phyloP scores from a whole-genome alignment of 768 basidiomycete genomes.

The Sarcomyxa edulis region DNA sequence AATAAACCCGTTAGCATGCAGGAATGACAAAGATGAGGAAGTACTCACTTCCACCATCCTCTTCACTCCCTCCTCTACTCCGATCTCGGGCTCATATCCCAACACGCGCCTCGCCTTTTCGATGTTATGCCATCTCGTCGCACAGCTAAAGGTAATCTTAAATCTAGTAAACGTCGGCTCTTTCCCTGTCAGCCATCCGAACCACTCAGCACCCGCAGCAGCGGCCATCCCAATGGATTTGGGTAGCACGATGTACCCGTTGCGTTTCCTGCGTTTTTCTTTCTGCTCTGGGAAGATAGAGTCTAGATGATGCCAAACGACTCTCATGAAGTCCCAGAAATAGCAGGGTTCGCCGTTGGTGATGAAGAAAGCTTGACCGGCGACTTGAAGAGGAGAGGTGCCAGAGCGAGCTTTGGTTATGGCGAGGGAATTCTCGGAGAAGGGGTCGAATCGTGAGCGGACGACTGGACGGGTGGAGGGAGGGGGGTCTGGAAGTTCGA shows the following conservation, averaged over 20 bases:
- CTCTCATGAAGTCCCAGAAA: constrained; percentile 91
- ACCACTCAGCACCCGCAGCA: constrained; percentile 70
- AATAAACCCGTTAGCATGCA: constrained; percentile 2
- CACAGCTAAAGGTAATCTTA: constrained; percentile 77
- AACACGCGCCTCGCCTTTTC: constrained; percentile 89
- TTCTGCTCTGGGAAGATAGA: constrained; percentile 53
- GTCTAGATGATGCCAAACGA: constrained; percentile 72
- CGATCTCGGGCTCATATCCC: constrained; percentile 90
- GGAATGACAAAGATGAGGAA: background rate
- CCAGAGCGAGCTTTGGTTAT: constrained; percentile 40
- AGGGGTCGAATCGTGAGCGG: constrained; percentile 79
- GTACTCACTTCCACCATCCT: constrained; percentile 65
- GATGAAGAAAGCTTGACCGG: constrained; percentile 93
- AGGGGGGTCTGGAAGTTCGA: constrained; percentile 40
- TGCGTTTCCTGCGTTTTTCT: constrained; percentile 25
- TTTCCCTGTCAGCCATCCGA: constrained; percentile 66
- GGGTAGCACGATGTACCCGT: constrained; percentile 47
- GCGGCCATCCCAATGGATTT: constrained; percentile 61
- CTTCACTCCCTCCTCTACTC: constrained; percentile 83
- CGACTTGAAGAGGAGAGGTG: constrained; percentile 66
- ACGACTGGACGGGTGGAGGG: constrained; percentile 47
- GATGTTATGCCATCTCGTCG: constrained; percentile 85
- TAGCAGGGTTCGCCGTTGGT: constrained; percentile 95
- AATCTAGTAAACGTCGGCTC: constrained; percentile 84
- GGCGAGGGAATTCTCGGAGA: constrained; percentile 54